A percentile compares a stretch with the other conserved stretches of the same genome.
Conservation (phyloP, 257 asterid genomes). For the Nicotiana paniculata region DNA sequence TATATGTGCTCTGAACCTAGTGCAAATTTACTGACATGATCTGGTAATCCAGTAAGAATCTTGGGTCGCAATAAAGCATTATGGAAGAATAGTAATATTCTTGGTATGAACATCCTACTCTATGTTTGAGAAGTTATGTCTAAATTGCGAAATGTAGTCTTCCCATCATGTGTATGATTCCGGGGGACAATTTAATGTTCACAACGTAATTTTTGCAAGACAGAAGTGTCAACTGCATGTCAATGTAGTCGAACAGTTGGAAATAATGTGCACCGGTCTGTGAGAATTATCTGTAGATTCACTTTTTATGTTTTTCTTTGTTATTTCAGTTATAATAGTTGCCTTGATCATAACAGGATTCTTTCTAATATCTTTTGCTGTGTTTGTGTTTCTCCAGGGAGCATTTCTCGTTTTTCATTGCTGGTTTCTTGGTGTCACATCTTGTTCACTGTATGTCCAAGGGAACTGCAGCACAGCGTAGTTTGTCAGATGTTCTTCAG, state of each 20-base stretch:
- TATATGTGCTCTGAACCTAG: neutral
- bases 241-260: neutral
- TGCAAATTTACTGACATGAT: neutral
- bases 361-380: neutral
- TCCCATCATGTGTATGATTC: neutral
- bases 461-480: neutral
- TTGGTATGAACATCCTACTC: neutral
- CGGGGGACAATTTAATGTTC: neutral
- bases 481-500: conserved; percentile 11
- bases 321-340: neutral
- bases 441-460: conserved; percentile 7
- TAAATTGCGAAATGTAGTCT: neutral
- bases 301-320: neutral
- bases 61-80: neutral
- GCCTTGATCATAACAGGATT: neutral
- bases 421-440: conserved; percentile 7
- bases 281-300: neutral
- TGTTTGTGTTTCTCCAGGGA: conserved; percentile 8
- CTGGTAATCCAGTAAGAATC: neutral
- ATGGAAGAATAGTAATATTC: neutral
- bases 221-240: neutral
- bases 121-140: neutral
- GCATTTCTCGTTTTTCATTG: neutral
- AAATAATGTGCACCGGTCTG: neutral
- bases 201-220: neutral